phyloP scores from a whole-genome alignment of 1,284 basidiomycete genomes.

The Peniophora sp. region DNA sequence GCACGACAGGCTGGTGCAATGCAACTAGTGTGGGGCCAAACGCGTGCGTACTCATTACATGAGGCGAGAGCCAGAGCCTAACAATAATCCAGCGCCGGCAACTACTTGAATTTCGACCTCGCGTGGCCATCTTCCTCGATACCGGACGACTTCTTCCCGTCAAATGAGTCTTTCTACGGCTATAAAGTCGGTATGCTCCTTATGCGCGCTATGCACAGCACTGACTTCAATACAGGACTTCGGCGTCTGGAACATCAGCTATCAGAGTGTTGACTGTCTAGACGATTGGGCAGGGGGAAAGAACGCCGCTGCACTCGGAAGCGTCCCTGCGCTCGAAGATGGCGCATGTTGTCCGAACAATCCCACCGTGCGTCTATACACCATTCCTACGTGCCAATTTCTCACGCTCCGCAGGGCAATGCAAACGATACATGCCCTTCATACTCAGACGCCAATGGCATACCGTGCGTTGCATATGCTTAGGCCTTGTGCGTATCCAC shows the following conservation, averaged over 20 bases:
- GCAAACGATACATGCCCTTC: slow-evolving; percentile 57
- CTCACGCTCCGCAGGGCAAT: slow-evolving; percentile 27
- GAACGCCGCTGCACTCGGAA: slow-evolving; percentile 57
- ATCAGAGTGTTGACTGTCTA: slow-evolving; percentile 51
- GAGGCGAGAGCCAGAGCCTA: not conserved
- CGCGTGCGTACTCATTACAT: slow-evolving; percentile 32
- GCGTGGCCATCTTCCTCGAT: slow-evolving; percentile 69
- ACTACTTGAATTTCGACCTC: slow-evolving; percentile 69
- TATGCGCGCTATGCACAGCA: not conserved
- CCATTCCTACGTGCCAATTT: too few species aligned
- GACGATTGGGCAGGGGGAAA: slow-evolving; percentile 52
- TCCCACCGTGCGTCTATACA: slow-evolving; percentile 38
- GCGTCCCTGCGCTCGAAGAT: slow-evolving; percentile 43
- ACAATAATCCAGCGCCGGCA: slow-evolving; percentile 41
- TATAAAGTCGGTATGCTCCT: slow-evolving; percentile 28
- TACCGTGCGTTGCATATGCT: slow-evolving; percentile 44
- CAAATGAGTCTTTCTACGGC: slow-evolving; percentile 53
- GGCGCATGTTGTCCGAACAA: slow-evolving; percentile 64
- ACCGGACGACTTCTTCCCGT: slow-evolving; percentile 64
- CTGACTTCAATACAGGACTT: slow-evolving; percentile 45
- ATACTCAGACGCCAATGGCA: slow-evolving; percentile 58
- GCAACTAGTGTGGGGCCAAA: slow-evolving; percentile 54
- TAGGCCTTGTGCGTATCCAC: not conserved
- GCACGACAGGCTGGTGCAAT: slow-evolving; percentile 56
- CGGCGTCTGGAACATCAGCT: slow-evolving; percentile 76